These are phyloP conservation scores for Cicer pinnatifidum DNA, from an alignment of 306 rosid genomes.

Conservation along the genomic window DNA sequence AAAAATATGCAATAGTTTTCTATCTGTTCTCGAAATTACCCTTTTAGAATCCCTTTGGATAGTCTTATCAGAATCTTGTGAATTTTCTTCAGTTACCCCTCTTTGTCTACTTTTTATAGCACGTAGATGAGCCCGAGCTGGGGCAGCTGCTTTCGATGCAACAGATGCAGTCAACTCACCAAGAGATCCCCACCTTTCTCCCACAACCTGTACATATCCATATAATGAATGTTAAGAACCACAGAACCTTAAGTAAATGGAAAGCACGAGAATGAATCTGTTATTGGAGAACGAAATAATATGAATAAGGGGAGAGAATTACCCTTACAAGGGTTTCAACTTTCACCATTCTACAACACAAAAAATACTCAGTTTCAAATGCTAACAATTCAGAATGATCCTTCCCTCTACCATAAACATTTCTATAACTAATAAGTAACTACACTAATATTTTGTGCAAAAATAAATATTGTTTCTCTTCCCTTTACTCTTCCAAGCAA, in stretches of 20 bases:
- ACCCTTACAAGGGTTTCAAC: not conserved
- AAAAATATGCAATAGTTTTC: conserved; percentile 21
- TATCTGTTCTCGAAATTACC: conserved; percentile 57
- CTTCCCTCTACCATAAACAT: not conserved
- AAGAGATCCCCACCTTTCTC: conserved; percentile 88
- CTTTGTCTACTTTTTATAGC: conserved; percentile 76
- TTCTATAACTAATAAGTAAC: not conserved
- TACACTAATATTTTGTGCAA: not conserved
- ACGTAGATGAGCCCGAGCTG: conserved; percentile 82
- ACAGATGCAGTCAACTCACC: conserved; percentile 76
- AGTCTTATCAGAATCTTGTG: conserved; percentile 49
- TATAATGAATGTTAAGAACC: not conserved
- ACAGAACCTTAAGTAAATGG: not conserved
- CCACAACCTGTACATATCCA: conserved; percentile 66
- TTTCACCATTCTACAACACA: not conserved
- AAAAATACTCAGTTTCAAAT: not conserved
- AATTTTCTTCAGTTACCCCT: conserved; percentile 57
- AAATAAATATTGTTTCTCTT: not conserved
- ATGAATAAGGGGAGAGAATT: not conserved
- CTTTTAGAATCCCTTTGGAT: conserved; percentile 53
- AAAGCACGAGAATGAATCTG: conserved; percentile 1
- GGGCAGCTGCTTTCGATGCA: conserved; percentile 74
- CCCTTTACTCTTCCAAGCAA: not conserved
- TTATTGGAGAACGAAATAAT: not conserved
- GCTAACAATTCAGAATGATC: not conserved